Base-by-base conservation (phyloP, 2,329 filamentous ascomycete genomes). In the Zarea fungicola region DNA sequence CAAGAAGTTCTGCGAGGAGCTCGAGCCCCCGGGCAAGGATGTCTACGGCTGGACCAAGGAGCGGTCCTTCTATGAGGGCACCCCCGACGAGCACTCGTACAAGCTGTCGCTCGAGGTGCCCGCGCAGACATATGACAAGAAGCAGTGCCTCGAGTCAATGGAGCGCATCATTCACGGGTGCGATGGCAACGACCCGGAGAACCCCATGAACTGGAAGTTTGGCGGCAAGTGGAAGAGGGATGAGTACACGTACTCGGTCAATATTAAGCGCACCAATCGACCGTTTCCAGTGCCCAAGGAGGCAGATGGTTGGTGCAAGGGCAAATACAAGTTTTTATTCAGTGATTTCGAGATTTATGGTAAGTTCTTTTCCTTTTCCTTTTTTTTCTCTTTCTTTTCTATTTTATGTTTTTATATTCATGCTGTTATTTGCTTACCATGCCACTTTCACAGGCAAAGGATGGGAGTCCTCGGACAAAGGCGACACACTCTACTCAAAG, bases 141-240 rank as follows among this genome's bases (percentile, higher is more conserved):
- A 49, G 16, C 18, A 54, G 48, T 61, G 58, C 48, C 44, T 54
- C 34, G 58, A 58, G 6, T 42, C 48, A n/a, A 34, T 57, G 21
- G 16, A 42, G 3, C 34, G 44, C 35, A 54, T 64, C 41, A 59
- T 65, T 50, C 52, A 65, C 51, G 49, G 52, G 31, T 65, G 63
- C 50, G 62, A 65, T 52, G 49, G 46, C 28, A 53, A 55, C 39
- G 55, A 57, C 39, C 42, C 49, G 2, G 45, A 58, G 19, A 64
- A 62, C 52, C 58, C 59, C 18, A 54, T 65, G 54, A 61, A 65
- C 53, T 64, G 59, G 60, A 62, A 63, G 53, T 54, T 53, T 40
- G 60, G 60, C 37, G 60, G 61, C 19, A 52, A 51, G 39, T 59
- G 49, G 18, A 51, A 54, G 8, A 51, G 52, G 26, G 59, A 57